Evolutionary conservation across 495 filamentous ascomycete species (phyloP).

Genomic region (Penicilliopsis zonata): DNA sequence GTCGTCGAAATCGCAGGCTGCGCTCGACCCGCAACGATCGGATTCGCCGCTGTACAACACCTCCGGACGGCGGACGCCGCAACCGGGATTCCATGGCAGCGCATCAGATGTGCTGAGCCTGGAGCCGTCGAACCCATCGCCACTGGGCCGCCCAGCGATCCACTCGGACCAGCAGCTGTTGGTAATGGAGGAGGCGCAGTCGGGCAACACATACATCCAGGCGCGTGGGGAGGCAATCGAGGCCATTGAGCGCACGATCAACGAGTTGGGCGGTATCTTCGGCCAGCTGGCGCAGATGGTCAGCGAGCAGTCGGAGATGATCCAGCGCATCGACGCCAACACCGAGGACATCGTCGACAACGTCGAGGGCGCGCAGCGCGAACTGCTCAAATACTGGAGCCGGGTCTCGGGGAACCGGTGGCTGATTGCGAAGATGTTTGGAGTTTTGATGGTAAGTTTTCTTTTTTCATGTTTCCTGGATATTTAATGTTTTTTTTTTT

Average conservation of each 20-base stretch:
- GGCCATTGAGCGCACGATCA: constrained; percentile 90
- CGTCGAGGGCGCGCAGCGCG: constrained; percentile 87
- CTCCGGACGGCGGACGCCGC: constrained; percentile 53
- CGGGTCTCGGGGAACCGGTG: constrained; percentile 88
- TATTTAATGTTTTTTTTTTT: neutral
- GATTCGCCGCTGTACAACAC: constrained; percentile 82
- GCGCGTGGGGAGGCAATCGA: constrained; percentile 94
- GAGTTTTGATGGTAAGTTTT: constrained; percentile 55
- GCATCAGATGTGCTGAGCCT: constrained; percentile 69
- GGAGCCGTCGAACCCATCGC: constrained; percentile 55
- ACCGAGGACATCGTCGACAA: constrained; percentile 95
- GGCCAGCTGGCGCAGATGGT: constrained; percentile 97
- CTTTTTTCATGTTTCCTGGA: neutral
- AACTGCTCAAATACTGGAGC: constrained; percentile 91
- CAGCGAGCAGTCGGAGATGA: constrained; percentile 91
- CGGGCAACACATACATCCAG: constrained; percentile 79
- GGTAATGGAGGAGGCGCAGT: constrained; percentile 87
- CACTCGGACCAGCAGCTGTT: constrained; percentile 80
- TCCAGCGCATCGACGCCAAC: constrained; percentile 86
- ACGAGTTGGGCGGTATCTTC: constrained; percentile 88
- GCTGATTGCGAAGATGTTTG: constrained; percentile 99
- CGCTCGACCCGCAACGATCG: constrained; percentile 42
- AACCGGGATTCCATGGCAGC: constrained; percentile 39
- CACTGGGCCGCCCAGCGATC: constrained; percentile 33
- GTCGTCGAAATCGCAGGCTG: constrained; percentile 62